Conservation (phyloP, 1,284 basidiomycete genomes). For the Sparassis latifolia region DNA sequence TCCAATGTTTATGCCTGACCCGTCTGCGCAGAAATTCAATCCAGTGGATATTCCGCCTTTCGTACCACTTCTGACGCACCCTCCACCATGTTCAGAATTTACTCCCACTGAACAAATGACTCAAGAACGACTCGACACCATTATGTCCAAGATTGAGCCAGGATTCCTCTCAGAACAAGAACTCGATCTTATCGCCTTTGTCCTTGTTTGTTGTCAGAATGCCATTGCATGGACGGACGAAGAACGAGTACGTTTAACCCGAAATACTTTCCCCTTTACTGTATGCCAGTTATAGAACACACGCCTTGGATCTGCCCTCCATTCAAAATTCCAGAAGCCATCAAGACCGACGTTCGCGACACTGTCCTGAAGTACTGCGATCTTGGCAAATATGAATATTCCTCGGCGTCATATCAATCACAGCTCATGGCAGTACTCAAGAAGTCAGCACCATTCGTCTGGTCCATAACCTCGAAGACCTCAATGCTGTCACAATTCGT, state of each 20-base stretch:
- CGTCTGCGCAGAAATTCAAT: constrained; percentile 17
- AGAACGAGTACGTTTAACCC: constrained; percentile 24
- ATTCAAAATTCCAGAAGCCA: constrained; percentile 21
- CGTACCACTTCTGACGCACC: constrained; percentile 10
- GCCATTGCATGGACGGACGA: constrained; percentile 24
- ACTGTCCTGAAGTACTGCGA: constrained; percentile 9
- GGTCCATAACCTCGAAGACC: constrained; percentile 24
- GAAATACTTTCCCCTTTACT: constrained; percentile 28
- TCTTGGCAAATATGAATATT: constrained; percentile 25
- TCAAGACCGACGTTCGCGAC: constrained; percentile 15
- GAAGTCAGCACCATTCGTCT: constrained; percentile 21
- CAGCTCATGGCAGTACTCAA: constrained; percentile 37
- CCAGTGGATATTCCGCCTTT: constrained; percentile 10
- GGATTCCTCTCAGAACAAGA: constrained; percentile 16
- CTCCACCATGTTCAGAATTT: constrained; percentile 1
- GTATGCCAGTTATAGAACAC: constrained; percentile 24
- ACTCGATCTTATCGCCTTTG: constrained; percentile 18
- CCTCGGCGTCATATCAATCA: constrained; percentile 28
- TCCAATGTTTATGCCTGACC: constrained; percentile 25
- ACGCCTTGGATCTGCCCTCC: constrained; percentile 24
- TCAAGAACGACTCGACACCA: constrained; percentile 3
- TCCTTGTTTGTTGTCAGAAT: constrained; percentile 14
- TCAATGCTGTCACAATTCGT: constrained; percentile 11
- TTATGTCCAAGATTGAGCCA: constrained; percentile 2
- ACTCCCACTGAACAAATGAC: neutral